These are phyloP conservation scores for Ceratocystis harringtonii DNA, from an alignment of 2,329 filamentous ascomycete species.

Conservation along the genomic window DNA sequence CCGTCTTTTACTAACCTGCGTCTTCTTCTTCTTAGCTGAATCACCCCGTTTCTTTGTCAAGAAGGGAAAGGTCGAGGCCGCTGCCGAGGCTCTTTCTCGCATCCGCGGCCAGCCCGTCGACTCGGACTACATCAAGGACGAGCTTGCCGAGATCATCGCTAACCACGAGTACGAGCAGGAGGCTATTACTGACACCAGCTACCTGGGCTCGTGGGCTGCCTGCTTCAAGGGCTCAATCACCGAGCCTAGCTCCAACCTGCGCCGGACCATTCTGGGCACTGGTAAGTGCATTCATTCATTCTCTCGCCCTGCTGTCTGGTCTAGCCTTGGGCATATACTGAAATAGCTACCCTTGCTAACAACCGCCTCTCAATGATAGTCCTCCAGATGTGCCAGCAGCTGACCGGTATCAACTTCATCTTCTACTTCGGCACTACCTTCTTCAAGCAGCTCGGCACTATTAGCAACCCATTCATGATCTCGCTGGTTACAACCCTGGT, in stretches of 20 bases:
- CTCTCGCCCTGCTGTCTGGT: background rate
- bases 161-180: slow-evolving; percentile 75
- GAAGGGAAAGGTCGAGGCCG: slow-evolving; percentile 52
- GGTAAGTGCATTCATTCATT: slow-evolving; percentile 23
- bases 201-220: slow-evolving; percentile 52
- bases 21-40: slow-evolving; percentile 35
- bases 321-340: background rate
- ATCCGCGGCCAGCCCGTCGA: slow-evolving; percentile 60
- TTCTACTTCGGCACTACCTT: slow-evolving; percentile 79
- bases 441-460: slow-evolving; percentile 63
- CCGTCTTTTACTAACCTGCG: background rate
- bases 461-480: slow-evolving; percentile 66
- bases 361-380: slow-evolving; percentile 20
- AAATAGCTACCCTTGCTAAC: background rate
- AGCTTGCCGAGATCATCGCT: slow-evolving; percentile 73
- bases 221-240: slow-evolving; percentile 51
- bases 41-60: slow-evolving; percentile 78
- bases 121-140: slow-evolving; percentile 60
- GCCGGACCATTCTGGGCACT: slow-evolving; percentile 55
- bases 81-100: slow-evolving; percentile 45
- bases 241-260: slow-evolving; percentile 50
- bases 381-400: slow-evolving; percentile 45
- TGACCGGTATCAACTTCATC: slow-evolving; percentile 84
- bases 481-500: slow-evolving; percentile 75
- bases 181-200: slow-evolving; percentile 48